Evolutionary conservation across 805 yeast genomes (phyloP), one percentile per base, ranked within the genome.

Genomic region (Wickerhamiella kazuoi): DNA sequence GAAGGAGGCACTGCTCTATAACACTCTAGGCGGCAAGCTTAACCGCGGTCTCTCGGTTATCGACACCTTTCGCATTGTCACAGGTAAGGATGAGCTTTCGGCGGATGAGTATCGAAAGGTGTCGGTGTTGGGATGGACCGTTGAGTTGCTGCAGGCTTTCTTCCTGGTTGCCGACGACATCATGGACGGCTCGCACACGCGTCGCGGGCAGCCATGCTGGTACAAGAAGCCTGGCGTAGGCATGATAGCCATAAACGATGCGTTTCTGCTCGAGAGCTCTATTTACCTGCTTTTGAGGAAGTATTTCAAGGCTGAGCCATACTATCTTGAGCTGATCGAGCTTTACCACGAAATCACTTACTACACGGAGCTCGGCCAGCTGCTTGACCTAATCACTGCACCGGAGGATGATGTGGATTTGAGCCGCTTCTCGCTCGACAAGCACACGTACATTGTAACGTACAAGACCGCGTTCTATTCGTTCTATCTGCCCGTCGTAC

Each of bases 131-230:
- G 98, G 98, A 18, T 90, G 98, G 98, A 69, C 83, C 50, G 74
- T 90, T 50, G 98, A 90, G 64, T 69, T 90, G 48, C 68, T 87
- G 50, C 98, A 87, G 64, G 97, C 96, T 2, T 90, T 82, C 60
- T 90, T 90, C 68, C 69, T 90, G 53, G 97, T 90, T 41, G 93
- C 97, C 24, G 98, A 90, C 59, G 98, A 90, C 59, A 90, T 90
- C 75, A 90, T 90, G 98, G 98, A 90, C 60, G 74, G 75, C 50
- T 80, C 94, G 26, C 79, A 82, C 59, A 90, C 98, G 32, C 80
- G 98, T 69, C 78, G 98, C 60, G 98, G 96, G 44, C 96, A 87
- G 63, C 90, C 95, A 48, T 90, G 98, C 63, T 90, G 98, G 98
- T 90, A 84, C 67, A 74, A 69, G 55, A 74, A 71, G 48, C 60